Evolutionary conservation across 2,329 filamentous ascomycete genomes (phyloP), one percentile per base, ranked within the genome.

Genomic region (Seiridium unicorne): DNA sequence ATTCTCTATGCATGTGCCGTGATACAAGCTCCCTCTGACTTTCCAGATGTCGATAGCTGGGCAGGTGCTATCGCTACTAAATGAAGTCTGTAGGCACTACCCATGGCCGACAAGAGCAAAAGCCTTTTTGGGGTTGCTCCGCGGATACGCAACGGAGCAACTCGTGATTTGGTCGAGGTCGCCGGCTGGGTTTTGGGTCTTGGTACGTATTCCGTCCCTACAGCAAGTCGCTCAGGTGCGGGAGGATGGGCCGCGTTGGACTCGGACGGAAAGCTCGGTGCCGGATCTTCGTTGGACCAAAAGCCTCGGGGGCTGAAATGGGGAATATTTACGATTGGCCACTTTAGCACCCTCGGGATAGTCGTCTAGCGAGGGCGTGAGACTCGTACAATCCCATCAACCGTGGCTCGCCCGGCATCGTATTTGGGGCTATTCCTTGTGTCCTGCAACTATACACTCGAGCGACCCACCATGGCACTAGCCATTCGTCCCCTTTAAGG

Each of bases 121-220:
- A 44, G 51, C 38, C 51, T 42, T 44, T 55, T 55, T 55, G 38
- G 51, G 51, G 18, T 34, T 26, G 51, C 51, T 55, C 51, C 51
- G 38, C 18, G 18, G 18, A 26, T 26, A 26, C 18, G 18, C 18
- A 26, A 26, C 18, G 18, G 18, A 26, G 18, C 18, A 26, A 26
- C 18, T 26, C 18, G 18, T 26, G 18, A 26, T 26, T 26, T 26
- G 18, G 18, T 26, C 18, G 18, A 26, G 18, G 18, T 26, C 18
- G 18, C 18, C 18, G 18, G 18, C 18, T 26, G 18, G 18, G 18
- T 26, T 26, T 26, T 26, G 18, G 18, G 18, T 26, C 18, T 26
- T 26, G 18, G 18, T 42, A 42, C 38, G 38, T 42, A 13, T 42
- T 42, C 38, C 18, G 18, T 26, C 18, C 18, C 18, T 26, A 26